Evolutionary conservation across 148 eudicot species (phyloP), one percentile per base, ranked within the genome.

Genomic region (Polygonum aviculare): DNA sequence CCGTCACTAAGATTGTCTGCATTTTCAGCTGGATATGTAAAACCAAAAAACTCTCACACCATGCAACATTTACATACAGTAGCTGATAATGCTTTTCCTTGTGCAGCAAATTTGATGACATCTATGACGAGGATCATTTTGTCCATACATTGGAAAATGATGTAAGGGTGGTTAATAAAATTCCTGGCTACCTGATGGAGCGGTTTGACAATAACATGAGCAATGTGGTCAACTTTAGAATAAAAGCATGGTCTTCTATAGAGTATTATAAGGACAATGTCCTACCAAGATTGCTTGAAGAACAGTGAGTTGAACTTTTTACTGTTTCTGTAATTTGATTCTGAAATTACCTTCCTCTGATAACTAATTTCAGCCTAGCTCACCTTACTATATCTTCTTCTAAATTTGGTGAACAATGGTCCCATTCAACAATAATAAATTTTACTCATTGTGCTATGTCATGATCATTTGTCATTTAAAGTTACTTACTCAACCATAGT

Each of bases 231-330:
- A 95, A 95, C 87, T 95, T 95, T 87, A 87, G 97, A 86, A 83
- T 95, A 77, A 95, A 92, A 84, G 99, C 99, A 77, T 90, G 92
- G 97, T 84, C 99, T 22, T 79, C 97, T 15, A 77, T 95, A 71
- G 83, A 85, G 67, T 93, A 83, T 85, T 95, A 95, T 74, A 81
- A 79, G 80, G 99, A 93, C 70, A 84, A 86, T 78, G 91, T 95
- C 84, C 93, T 90, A 55, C 99, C 99, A 72, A 89, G 82, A 86
- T 86, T 95, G 36, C 96, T 89, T 79, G 99, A 95, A 84, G 99
- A 95, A 88, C 87, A 87, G 99, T 95, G 79, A 92, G 97, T 87
- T 74, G 35, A 54, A 72, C 9, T 36, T 12, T 35, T 63, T 76
- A 62, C 70, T 49, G 50, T 36, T 33, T 21, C 22, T 7, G n/a